A percentile compares a stretch with the other conserved stretches of the same genome.
Conservation (phyloP, 257 asterid species). For the Solanum bulbocastanum region DNA sequence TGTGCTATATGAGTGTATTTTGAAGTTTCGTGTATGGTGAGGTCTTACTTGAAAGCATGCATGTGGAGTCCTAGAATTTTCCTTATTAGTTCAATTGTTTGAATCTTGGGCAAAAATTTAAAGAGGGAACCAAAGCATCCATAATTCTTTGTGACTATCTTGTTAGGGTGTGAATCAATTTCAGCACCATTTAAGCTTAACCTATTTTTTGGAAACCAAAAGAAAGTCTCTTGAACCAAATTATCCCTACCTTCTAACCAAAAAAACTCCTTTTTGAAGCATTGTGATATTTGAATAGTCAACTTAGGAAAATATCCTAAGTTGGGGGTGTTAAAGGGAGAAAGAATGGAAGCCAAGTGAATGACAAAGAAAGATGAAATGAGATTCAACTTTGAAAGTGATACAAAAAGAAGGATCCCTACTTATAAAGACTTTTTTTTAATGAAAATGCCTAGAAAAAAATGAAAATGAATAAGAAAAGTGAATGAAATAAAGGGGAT, state of each 20-base stretch:
- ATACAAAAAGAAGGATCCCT: not conserved
- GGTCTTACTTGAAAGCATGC: not conserved
- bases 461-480: not conserved
- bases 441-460: no score
- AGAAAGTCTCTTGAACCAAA: not conserved
- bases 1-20: not conserved
- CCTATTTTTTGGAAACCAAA: not conserved
- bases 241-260: not conserved
- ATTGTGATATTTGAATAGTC: not conserved
- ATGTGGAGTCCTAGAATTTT: not conserved
- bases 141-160: no score
- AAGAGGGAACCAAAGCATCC: no score
- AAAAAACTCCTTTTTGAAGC: not conserved
- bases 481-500: not conserved
- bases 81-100: not conserved
- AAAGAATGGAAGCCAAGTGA: not conserved
- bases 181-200: no score
- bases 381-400: not conserved
- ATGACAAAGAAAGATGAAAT: no score
- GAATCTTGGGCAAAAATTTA: not conserved
- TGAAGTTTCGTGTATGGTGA: not conserved
- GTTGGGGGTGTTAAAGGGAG: not conserved
- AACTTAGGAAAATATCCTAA: not conserved
- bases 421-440: not conserved
- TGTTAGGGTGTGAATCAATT: no score